These are phyloP conservation scores for Fusarium virguliforme DNA, from an alignment of 2,329 filamentous ascomycete species.

Conservation along the genomic window DNA sequence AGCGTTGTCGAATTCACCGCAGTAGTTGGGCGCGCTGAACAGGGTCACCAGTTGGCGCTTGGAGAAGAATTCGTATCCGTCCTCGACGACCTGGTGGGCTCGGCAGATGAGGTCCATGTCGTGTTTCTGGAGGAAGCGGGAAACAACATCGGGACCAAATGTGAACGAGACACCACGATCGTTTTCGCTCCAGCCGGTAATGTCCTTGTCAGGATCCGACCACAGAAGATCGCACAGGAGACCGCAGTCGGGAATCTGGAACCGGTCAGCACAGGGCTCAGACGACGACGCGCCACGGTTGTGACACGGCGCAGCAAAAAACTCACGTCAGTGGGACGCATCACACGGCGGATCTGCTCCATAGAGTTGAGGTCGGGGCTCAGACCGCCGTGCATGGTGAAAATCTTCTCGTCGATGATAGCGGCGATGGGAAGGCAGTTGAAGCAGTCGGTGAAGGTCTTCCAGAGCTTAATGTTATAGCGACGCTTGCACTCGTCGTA, in stretches of 20 bases:
- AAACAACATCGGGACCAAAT: slow-evolving; percentile 97
- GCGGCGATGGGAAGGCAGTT: slow-evolving; percentile 98
- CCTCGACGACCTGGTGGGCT: slow-evolving; percentile 98
- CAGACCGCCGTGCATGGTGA: slow-evolving; percentile 98
- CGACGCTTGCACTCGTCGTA: slow-evolving; percentile 99
- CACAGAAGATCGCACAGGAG: slow-evolving; percentile 97
- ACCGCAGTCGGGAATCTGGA: slow-evolving; percentile 95
- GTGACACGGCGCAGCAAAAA: slow-evolving; percentile 38
- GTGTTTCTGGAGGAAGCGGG: slow-evolving; percentile 97
- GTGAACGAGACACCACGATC: slow-evolving; percentile 99
- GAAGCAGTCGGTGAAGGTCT: slow-evolving; percentile 99
- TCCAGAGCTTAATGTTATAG: slow-evolving; percentile 99
- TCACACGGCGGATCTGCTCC: slow-evolving; percentile 99
- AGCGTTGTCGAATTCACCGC: slow-evolving; percentile 98
- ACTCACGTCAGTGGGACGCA: slow-evolving; percentile 98
- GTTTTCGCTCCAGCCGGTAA: slow-evolving; percentile 99
- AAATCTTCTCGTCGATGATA: slow-evolving; percentile 99
- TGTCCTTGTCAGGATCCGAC: slow-evolving; percentile 99
- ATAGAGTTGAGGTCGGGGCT: slow-evolving; percentile 99
- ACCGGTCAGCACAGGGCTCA: slow-evolving; percentile 26
- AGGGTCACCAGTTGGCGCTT: slow-evolving; percentile 97
- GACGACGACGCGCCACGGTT: slow-evolving; percentile 17
- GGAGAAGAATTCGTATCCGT: slow-evolving; percentile 99
- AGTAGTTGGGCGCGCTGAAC: slow-evolving; percentile 99
- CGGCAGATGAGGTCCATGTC: slow-evolving; percentile 99